Conservation (phyloP, 2,329 filamentous ascomycete species). For the Cladobotryum mycophilum region DNA sequence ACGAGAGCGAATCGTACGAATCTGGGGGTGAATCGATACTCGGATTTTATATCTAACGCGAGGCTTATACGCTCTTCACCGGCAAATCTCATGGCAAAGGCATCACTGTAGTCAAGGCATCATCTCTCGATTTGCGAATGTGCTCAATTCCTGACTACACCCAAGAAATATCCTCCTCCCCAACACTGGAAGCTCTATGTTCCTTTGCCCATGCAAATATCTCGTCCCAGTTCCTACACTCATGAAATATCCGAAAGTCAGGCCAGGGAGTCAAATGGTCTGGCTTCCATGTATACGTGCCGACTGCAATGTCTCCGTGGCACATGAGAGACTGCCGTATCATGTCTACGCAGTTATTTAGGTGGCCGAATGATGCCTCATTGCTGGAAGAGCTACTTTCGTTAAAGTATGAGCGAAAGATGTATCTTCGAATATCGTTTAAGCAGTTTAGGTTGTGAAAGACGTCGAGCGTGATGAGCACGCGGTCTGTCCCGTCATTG, state of each 20-base stretch:
- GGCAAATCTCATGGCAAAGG: too few species aligned
- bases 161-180: too few species aligned
- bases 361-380: neutral
- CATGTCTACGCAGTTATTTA: slow-evolving; percentile 1
- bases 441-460: slow-evolving; percentile 5
- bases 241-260: neutral
- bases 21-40: too few species aligned
- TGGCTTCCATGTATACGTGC: neutral
- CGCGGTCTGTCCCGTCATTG: neutral
- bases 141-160: too few species aligned
- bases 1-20: too few species aligned
- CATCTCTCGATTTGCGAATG: too few species aligned
- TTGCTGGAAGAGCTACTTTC: too few species aligned
- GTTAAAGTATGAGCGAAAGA: neutral
- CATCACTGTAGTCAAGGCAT: too few species aligned
- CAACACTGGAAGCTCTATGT: neutral
- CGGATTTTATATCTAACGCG: too few species aligned
- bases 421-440: neutral
- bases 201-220: neutral
- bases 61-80: too few species aligned
- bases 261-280: neutral
- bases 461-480: slow-evolving; percentile 3
- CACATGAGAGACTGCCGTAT: slow-evolving; percentile 3
- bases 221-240: neutral
- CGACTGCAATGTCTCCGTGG: neutral